Evolutionary conservation across 352 stramenopile species (phyloP).

Genomic region (Phytophthora constricta): DNA sequence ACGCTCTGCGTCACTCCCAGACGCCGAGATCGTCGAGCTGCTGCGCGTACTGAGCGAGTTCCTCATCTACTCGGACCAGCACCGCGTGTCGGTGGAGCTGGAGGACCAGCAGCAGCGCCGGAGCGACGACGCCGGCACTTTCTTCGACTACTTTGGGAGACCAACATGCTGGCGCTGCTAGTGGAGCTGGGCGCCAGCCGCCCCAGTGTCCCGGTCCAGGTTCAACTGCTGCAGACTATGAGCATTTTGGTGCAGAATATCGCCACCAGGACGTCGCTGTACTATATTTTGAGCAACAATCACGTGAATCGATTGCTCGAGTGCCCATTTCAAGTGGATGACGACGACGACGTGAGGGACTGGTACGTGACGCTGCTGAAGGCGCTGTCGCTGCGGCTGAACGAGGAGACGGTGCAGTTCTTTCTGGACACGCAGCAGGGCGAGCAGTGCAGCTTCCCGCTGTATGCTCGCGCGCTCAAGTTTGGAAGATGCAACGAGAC

Average conservation of each 20-base stretch:
- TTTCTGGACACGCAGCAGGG: slow-evolving; percentile 70
- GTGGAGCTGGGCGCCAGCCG: slow-evolving; percentile 78
- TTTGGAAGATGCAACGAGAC: slow-evolving; percentile 80
- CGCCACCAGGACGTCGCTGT: slow-evolving; percentile 89
- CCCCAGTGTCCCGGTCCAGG: slow-evolving; percentile 78
- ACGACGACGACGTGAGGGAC: slow-evolving; percentile 86
- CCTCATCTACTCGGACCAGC: slow-evolving; percentile 90
- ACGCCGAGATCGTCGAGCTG: slow-evolving; percentile 82
- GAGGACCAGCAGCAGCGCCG: slow-evolving; percentile 15
- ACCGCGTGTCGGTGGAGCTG: slow-evolving; percentile 41
- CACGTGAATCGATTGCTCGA: slow-evolving; percentile 94
- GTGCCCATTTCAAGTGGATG: slow-evolving; percentile 70
- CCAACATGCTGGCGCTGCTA: slow-evolving; percentile 94
- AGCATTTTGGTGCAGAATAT: slow-evolving; percentile 93
- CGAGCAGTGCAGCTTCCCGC: slow-evolving; percentile 58
- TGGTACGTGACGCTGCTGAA: slow-evolving; percentile 92
- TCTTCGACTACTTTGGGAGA: slow-evolving; percentile 98
- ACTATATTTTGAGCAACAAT: slow-evolving; percentile 96
- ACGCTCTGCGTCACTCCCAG: slow-evolving; percentile 57
- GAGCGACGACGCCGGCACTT: slow-evolving; percentile 48
- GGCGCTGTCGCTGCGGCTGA: slow-evolving; percentile 84
- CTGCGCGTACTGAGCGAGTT: slow-evolving; percentile 85
- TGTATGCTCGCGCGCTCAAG: slow-evolving; percentile 75
- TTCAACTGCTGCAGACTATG: slow-evolving; percentile 94
- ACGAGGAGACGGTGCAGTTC: slow-evolving; percentile 91